These are phyloP conservation scores for Metarhizium guizhouense DNA, from an alignment of 2,329 filamentous ascomycete species.

Conservation along the genomic window DNA sequence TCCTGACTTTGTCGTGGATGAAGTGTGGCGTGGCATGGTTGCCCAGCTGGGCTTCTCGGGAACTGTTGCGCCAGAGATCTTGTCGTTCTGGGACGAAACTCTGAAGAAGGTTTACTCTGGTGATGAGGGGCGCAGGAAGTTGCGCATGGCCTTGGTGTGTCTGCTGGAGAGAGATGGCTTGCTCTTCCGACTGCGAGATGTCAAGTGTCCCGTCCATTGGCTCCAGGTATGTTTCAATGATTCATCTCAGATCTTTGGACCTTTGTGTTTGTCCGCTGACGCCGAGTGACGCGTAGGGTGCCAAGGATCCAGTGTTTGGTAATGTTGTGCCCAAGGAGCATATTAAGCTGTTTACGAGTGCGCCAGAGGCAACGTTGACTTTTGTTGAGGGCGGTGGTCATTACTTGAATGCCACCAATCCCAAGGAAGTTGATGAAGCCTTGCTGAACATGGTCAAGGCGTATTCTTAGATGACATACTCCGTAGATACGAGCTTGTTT, in stretches of 20 bases:
- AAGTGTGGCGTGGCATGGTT: conserved; percentile 36
- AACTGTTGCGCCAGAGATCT: conserved; percentile 25
- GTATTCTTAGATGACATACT: conserved; percentile 14
- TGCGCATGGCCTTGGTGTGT: conserved; percentile 34
- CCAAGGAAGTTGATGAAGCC: conserved; percentile 33
- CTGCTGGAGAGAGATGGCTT: conserved; percentile 40
- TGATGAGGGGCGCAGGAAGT: conserved; percentile 39
- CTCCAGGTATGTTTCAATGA: conserved; percentile 30
- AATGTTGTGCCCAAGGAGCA: conserved; percentile 33
- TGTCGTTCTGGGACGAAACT: conserved; percentile 36
- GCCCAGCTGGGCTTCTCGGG: conserved; percentile 35
- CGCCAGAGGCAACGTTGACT: conserved; percentile 33
- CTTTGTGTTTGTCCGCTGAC: neutral
- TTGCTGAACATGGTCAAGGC: conserved; percentile 33
- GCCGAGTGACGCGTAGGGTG: conserved; percentile 26
- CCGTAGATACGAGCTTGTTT: neutral
- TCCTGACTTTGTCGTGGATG: conserved; percentile 37
- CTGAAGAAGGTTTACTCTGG: conserved; percentile 37
- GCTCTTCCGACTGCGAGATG: conserved; percentile 32
- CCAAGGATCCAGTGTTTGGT: conserved; percentile 34
- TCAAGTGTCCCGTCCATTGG: conserved; percentile 44
- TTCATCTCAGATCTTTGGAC: neutral
- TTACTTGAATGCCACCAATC: conserved; percentile 40
- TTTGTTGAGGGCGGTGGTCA: conserved; percentile 37
- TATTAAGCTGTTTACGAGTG: conserved; percentile 39